Evolutionary conservation across 148 eudicot genomes (phyloP).

Genomic region (Silene latifolia): DNA sequence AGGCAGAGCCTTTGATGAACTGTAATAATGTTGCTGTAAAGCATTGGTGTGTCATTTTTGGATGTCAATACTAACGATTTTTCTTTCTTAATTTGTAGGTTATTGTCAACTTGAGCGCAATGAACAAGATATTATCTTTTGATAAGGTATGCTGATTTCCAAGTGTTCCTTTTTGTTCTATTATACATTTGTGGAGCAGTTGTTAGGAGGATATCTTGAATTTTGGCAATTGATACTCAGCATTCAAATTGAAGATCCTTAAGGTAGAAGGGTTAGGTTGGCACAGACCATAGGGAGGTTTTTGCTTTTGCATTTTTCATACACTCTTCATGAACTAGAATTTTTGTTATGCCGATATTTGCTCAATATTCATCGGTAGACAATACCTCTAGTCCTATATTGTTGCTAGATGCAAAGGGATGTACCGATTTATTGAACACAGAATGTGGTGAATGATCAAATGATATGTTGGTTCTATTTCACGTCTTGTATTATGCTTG

Average conservation of each 20-base stretch:
- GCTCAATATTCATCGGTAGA: background rate
- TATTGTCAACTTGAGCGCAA: constrained; percentile 63
- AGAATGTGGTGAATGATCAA: background rate
- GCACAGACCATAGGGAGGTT: background rate
- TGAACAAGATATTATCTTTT: constrained; percentile 76
- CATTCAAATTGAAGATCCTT: background rate
- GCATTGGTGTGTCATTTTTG: background rate
- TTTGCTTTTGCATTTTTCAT: background rate
- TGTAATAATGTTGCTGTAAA: background rate
- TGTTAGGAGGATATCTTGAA: background rate
- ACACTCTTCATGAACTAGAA: background rate
- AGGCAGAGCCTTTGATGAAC: background rate
- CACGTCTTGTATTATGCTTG: background rate
- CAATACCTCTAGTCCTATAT: background rate
- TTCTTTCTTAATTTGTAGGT: constrained; percentile 40
- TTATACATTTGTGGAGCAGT: background rate
- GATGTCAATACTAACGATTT: background rate
- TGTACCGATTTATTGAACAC: background rate
- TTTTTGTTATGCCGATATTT: background rate
- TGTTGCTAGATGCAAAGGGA: background rate
- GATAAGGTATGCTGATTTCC: constrained; percentile 58
- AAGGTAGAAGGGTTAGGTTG: background rate
- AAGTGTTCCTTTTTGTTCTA: background rate
- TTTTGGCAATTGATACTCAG: background rate
- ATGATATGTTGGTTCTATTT: background rate